Evolutionary conservation across 352 stramenopile genomes (phyloP).

Genomic region (Globisporangium carolinianum): DNA sequence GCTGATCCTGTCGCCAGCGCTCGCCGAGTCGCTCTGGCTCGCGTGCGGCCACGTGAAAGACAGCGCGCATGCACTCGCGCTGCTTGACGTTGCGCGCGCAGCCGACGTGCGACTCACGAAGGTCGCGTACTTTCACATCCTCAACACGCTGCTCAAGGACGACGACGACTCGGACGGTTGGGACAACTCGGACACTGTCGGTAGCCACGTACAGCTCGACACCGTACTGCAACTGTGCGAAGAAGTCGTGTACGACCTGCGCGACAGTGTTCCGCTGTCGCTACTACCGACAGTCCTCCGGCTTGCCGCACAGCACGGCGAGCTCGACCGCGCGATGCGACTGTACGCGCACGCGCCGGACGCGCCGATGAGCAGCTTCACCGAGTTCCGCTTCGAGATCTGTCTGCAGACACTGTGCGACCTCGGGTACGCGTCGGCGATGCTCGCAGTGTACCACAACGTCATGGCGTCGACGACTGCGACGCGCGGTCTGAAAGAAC

Average conservation of each 20-base stretch:
- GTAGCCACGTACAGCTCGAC: slow-evolving; percentile 30
- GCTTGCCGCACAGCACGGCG: slow-evolving; percentile 42
- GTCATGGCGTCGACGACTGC: slow-evolving; percentile 34
- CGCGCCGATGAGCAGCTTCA: slow-evolving; percentile 32
- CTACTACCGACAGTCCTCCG: slow-evolving; percentile 51
- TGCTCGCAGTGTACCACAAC: slow-evolving; percentile 48
- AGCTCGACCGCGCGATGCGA: slow-evolving; percentile 55
- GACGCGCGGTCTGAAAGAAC: slow-evolving; percentile 34
- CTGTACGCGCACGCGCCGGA: slow-evolving; percentile 40
- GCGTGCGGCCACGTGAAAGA: slow-evolving; percentile 43
- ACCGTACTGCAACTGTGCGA: slow-evolving; percentile 44
- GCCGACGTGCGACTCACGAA: slow-evolving; percentile 32
- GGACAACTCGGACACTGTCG: not conserved
- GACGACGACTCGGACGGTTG: slow-evolving; percentile 8
- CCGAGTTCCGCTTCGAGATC: slow-evolving; percentile 62
- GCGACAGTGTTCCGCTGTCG: slow-evolving; percentile 38
- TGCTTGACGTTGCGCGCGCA: slow-evolving; percentile 28
- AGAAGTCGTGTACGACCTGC: slow-evolving; percentile 33
- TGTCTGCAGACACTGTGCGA: slow-evolving; percentile 53
- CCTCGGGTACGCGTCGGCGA: slow-evolving; percentile 30
- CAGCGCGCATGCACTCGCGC: slow-evolving; percentile 17
- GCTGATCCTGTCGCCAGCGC: slow-evolving; percentile 28
- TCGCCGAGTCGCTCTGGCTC: slow-evolving; percentile 44
- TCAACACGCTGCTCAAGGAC: slow-evolving; percentile 51
- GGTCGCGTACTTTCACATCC: slow-evolving; percentile 49